phyloP scores from a whole-genome alignment of 495 filamentous ascomycete genomes.

The Aspergillus homomorphus region DNA sequence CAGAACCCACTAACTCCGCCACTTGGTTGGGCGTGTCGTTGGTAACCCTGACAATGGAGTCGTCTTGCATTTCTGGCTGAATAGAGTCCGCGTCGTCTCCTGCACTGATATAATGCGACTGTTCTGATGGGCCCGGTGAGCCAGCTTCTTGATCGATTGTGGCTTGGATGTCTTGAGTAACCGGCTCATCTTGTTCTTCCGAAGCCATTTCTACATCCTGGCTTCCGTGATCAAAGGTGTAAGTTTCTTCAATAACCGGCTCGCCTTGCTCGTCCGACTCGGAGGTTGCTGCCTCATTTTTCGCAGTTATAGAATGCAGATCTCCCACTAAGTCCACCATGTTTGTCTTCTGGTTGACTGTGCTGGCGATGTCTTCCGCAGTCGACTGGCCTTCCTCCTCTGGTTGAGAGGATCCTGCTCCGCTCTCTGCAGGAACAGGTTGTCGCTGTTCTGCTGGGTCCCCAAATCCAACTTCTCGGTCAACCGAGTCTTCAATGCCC shows the following conservation, averaged over 20 bases:
- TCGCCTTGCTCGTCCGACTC: neutral
- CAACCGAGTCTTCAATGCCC: neutral
- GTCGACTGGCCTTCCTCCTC: neutral
- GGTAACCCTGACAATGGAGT: no score
- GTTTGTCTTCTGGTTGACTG: neutral
- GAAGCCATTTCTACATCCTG: neutral
- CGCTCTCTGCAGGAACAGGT: neutral
- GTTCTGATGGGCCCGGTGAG: neutral
- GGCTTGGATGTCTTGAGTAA: neutral
- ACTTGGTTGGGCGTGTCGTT: no score
- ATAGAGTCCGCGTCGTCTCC: neutral
- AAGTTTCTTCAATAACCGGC: neutral
- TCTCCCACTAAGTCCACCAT: neutral
- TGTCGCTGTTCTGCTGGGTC: neutral
- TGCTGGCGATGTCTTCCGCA: neutral
- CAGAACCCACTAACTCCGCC: neutral
- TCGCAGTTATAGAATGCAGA: neutral
- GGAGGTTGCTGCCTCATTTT: neutral
- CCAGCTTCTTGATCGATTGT: neutral
- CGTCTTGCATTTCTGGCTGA: neutral
- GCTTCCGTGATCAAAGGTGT: neutral
- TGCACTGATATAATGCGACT: neutral
- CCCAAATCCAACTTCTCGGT: neutral
- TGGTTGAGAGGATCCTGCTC: neutral
- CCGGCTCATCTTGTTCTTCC: neutral